Conservation (phyloP, 768 basidiomycete genomes). For the Podaxis carcinomalis region DNA sequence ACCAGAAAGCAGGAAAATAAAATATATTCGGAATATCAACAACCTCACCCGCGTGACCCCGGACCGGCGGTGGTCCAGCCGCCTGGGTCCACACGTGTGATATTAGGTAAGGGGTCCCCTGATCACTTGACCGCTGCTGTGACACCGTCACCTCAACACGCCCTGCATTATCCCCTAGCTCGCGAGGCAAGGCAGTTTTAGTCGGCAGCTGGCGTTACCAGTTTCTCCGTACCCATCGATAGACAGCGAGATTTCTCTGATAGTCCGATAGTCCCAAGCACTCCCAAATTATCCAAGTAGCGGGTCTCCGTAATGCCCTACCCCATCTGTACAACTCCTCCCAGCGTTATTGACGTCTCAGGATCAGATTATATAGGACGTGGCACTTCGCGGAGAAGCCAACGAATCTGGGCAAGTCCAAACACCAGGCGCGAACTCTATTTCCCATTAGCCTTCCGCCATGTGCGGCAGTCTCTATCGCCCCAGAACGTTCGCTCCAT, state of each 20-base stretch:
- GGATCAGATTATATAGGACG: background rate
- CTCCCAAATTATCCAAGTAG: background rate
- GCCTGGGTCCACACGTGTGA: constrained; percentile 12
- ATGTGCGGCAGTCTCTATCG: background rate
- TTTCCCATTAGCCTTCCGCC: constrained; percentile 6
- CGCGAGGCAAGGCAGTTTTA: background rate
- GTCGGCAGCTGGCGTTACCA: background rate
- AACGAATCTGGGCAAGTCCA: constrained; percentile 1
- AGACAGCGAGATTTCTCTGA: background rate
- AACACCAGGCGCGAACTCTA: background rate
- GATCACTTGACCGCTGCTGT: constrained; percentile 10
- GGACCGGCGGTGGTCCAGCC: constrained; percentile 13
- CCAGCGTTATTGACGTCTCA: background rate
- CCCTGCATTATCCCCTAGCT: background rate
- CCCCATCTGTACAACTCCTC: constrained; percentile 2
- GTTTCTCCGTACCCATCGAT: background rate
- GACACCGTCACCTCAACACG: background rate
- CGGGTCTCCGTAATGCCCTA: background rate
- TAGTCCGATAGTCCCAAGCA: background rate
- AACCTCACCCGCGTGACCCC: constrained; percentile 6
- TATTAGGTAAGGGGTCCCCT: background rate
- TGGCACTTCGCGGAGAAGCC: constrained; percentile 3
- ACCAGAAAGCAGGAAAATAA: constrained; percentile 5
- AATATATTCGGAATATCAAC: constrained; percentile 3
- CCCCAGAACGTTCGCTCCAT: constrained; percentile 6